These are phyloP conservation scores for Colletotrichum shisoi DNA, from an alignment of 2,329 filamentous ascomycete genomes.

Conservation along the genomic window DNA sequence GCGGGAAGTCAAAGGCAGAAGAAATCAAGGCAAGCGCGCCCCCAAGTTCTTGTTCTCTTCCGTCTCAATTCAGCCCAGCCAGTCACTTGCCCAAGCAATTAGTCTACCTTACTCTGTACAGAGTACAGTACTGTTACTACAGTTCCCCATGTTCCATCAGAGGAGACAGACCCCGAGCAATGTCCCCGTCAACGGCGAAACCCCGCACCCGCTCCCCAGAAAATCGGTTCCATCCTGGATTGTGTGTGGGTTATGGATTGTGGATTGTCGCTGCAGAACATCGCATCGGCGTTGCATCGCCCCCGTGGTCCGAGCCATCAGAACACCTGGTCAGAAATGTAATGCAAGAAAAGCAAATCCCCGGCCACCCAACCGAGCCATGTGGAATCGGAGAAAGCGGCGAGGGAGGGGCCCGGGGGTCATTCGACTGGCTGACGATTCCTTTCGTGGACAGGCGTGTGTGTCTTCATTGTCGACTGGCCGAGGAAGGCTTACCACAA, in stretches of 20 bases:
- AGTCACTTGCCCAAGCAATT: background rate
- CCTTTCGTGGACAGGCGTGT: background rate
- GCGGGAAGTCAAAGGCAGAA: background rate
- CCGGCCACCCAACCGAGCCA: constrained; percentile 15
- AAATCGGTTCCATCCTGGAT: constrained; percentile 25
- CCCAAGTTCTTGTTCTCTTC: background rate
- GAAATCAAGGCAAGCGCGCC: background rate
- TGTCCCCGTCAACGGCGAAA: constrained; percentile 9
- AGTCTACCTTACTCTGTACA: too few species aligned
- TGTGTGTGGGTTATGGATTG: too few species aligned
- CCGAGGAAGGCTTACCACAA: background rate
- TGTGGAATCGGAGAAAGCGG: constrained; percentile 11
- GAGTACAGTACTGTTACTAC: too few species aligned
- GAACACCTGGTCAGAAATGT: background rate
- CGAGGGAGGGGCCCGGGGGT: background rate
- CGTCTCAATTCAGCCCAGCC: constrained; percentile 6
- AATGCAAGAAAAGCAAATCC: constrained; percentile 5
- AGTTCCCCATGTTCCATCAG: constrained; percentile 6
- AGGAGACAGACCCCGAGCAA: background rate
- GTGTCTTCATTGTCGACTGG: background rate
- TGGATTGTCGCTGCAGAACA: constrained; percentile 17
- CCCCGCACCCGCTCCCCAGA: constrained; percentile 36
- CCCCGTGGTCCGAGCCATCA: constrained; percentile 2
- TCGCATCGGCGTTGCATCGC: background rate
- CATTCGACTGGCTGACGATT: too few species aligned